phyloP scores from a whole-genome alignment of 352 stramenopile species.

The Phytophthora hybrid region DNA sequence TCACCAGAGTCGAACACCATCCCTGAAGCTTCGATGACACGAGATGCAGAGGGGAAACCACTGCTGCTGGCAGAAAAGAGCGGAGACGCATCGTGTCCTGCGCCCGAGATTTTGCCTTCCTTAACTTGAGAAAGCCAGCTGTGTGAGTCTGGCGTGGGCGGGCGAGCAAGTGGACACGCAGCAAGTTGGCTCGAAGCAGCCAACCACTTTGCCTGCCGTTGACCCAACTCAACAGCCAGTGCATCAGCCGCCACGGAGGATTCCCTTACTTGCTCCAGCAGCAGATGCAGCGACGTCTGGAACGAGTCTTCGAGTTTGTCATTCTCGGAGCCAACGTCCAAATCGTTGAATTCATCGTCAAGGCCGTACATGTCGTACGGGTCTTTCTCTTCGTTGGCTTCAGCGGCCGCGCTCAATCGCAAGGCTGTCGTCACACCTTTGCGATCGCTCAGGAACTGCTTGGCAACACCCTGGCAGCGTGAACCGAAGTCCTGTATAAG shows the following conservation, averaged over 20 bases:
- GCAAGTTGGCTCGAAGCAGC: slow-evolving; percentile 75
- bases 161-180: slow-evolving; percentile 59
- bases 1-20: slow-evolving; percentile 59
- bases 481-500: slow-evolving; percentile 57
- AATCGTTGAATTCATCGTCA: slow-evolving; percentile 25
- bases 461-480: slow-evolving; percentile 46
- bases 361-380: slow-evolving; percentile 29
- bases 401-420: slow-evolving; percentile 5
- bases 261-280: slow-evolving; percentile 42
- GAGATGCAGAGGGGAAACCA: slow-evolving; percentile 44
- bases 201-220: slow-evolving; percentile 72
- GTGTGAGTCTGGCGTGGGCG: slow-evolving; percentile 66
- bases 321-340: slow-evolving; percentile 29
- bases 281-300: slow-evolving; percentile 31
- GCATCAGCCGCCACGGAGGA: too few species aligned
- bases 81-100: slow-evolving; percentile 59
- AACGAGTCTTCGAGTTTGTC: slow-evolving; percentile 44
- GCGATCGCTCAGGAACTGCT: slow-evolving; percentile 42
- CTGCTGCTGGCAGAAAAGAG: slow-evolving; percentile 25
- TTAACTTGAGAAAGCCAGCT: slow-evolving; percentile 81
- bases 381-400: slow-evolving; percentile 21
- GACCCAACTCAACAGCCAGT: slow-evolving; percentile 37
- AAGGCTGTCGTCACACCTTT: slow-evolving; percentile 28
- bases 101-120: slow-evolving; percentile 82
- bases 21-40: slow-evolving; percentile 41